phyloP scores from a whole-genome alignment of 2,329 filamentous ascomycete genomes.

The Colletotrichum sp. region DNA sequence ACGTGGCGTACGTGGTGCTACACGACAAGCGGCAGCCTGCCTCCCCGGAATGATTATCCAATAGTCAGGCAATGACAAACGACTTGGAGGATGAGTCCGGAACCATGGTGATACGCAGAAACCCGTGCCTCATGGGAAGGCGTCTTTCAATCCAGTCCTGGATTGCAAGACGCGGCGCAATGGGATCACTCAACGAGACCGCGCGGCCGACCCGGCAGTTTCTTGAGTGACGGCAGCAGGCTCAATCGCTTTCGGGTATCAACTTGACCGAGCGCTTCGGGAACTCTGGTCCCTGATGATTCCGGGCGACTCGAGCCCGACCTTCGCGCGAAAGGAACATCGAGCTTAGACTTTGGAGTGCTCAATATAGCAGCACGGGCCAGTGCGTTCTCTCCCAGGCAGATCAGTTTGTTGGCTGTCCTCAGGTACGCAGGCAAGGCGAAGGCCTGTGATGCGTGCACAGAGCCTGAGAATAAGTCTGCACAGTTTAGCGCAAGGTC shows the following conservation, averaged over 20 bases:
- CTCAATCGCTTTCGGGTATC: neutral
- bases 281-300: neutral
- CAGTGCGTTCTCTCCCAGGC: neutral
- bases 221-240: neutral
- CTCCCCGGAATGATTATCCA: neutral
- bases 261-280: neutral
- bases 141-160: neutral
- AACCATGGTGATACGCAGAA: neutral
- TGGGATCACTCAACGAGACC: neutral
- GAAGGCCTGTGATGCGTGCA: neutral
- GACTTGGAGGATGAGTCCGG: neutral
- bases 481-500: neutral
- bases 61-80: neutral
- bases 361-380: neutral
- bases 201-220: neutral
- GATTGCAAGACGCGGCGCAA: neutral
- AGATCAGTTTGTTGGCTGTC: neutral
- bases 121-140: neutral
- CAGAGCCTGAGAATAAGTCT: neutral
- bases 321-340: neutral
- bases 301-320: neutral
- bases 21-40: slow-evolving; percentile 1
- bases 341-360: neutral
- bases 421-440: neutral
- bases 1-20: neutral